Conservation (phyloP, 2,329 filamentous ascomycete species). For the Sporothrix phasma region DNA sequence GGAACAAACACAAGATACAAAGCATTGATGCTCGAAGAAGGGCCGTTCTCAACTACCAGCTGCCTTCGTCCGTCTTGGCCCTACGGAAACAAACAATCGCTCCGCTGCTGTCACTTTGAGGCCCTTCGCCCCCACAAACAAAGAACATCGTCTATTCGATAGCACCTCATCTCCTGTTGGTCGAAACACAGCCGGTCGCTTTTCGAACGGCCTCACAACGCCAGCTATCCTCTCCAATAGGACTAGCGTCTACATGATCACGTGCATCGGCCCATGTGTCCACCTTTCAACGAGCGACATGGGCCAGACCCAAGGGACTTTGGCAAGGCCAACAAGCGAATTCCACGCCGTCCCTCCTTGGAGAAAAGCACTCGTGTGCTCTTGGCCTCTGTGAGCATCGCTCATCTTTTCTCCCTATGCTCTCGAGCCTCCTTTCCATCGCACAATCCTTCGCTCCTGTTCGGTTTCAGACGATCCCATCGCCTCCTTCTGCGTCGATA, state of each 20-base stretch:
- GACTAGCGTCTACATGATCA: background rate
- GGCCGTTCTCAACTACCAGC: background rate
- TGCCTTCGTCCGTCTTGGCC: background rate
- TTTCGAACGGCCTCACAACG: background rate
- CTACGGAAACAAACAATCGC: background rate
- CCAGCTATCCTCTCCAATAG: background rate
- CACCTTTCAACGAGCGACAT: background rate
- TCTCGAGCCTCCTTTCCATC: background rate
- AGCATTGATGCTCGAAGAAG: background rate
- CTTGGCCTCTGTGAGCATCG: background rate
- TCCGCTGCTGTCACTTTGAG: background rate
- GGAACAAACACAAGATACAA: background rate
- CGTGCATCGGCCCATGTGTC: background rate
- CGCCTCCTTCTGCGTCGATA: background rate
- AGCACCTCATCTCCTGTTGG: constrained; percentile 1
- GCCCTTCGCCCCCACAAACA: background rate
- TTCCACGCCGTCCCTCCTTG: constrained; percentile 5
- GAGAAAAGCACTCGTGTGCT: constrained; percentile 8
- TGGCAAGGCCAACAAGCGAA: background rate
- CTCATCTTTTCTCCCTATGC: background rate
- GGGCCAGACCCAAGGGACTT: background rate
- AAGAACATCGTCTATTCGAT: background rate
- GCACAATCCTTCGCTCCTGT: background rate
- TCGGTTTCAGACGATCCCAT: background rate
- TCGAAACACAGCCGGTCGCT: background rate